Base-by-base conservation (phyloP, 2,329 filamentous ascomycete genomes). In the Zopfia rhizophila region DNA sequence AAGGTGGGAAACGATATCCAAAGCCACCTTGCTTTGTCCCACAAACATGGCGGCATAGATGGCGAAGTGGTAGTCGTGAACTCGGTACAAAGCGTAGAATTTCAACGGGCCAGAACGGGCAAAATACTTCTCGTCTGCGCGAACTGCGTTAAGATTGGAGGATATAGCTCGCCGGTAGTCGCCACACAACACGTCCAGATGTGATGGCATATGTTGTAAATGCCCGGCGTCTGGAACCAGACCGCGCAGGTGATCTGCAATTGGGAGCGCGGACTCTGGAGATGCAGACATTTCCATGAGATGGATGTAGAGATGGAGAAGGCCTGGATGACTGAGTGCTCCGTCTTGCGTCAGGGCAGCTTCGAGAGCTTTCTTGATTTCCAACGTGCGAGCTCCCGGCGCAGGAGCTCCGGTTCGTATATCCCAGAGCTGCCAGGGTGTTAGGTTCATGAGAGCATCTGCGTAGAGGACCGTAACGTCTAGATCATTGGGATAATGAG, bases 21-120 rank as follows among this genome's bases (percentile, higher is more conserved):
- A 65, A 0, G 87, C 86, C 8, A 86, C 74, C 17, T 72, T 65
- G 1, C 78, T 87, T 62, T 87, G 82, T 0, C 85, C 89, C 0
- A 87, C 82, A 55, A 92, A 88, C 88, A 92, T 90, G 45, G 88
- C 88, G 1, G 86, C 85, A 63, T 92, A 92, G 37, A 91, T 81
- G 2, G 83, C 80, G 53, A 89, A 91, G 62, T 92, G 89, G 58
- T 86, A 86, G 61, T 92, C 78, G 63, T 93, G 89, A 37, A 82
- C 81, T 11, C 89, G 82, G 65, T 92, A 93, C 4, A 91, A 78
- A 0, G 86, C 87, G 72, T 92, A 93, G 65, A 92, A 91, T 64
- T 88, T 88, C 50, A 83, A 66, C 0, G 83, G 75, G 0, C 88
- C 87, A 6, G 80, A 75, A 4, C 78, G 74, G 0, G 72, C 68